Evolutionary conservation across 225 moss, liverwort and hornwort genomes (phyloP).

Genomic region (Asterella californica): DNA sequence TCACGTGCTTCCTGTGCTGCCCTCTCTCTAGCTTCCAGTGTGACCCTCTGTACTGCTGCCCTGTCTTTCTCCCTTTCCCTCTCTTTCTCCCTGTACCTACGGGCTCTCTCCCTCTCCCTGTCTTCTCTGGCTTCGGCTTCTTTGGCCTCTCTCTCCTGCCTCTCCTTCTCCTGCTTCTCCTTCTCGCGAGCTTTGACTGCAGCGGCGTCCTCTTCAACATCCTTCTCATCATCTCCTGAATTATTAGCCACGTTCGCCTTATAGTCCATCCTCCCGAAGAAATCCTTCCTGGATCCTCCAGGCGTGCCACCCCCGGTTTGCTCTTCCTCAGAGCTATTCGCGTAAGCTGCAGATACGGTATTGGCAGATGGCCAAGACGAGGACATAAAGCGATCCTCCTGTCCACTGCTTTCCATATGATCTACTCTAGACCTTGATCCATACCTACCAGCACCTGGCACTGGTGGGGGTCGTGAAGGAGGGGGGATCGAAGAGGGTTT

Average conservation of each 20-base stretch:
- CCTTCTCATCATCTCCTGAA: slow-evolving; percentile 48
- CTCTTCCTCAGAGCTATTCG: slow-evolving; percentile 34
- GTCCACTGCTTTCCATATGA: slow-evolving; percentile 13
- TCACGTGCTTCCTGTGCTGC: slow-evolving; percentile 65
- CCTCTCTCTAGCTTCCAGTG: slow-evolving; percentile 47
- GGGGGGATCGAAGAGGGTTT: slow-evolving; percentile 57
- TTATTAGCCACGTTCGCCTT: slow-evolving; percentile 38
- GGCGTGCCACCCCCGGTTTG: slow-evolving; percentile 22
- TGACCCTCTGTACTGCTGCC: slow-evolving; percentile 47
- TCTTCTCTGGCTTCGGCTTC: slow-evolving; percentile 40
- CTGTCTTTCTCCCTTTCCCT: slow-evolving; percentile 47
- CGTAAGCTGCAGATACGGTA: slow-evolving; percentile 5
- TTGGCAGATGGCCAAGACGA: slow-evolving; percentile 33
- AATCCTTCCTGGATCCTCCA: slow-evolving; percentile 19
- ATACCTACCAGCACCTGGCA: slow-evolving; percentile 41
- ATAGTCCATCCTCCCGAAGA: slow-evolving; percentile 37
- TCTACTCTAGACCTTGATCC: slow-evolving; percentile 16
- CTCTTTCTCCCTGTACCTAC: slow-evolving; percentile 52
- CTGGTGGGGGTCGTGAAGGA: slow-evolving; percentile 75
- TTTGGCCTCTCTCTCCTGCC: slow-evolving; percentile 53
- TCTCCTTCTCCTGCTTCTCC: slow-evolving; percentile 34
- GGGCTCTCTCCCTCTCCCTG: slow-evolving; percentile 58
- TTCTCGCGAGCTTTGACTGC: slow-evolving; percentile 40
- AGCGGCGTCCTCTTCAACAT: slow-evolving; percentile 49
- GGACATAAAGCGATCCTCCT: slow-evolving; percentile 20